Evolutionary conservation across 345 rosid genomes (phyloP), one percentile per base, ranked within the genome.

Genomic region (Sapria himalayana): DNA sequence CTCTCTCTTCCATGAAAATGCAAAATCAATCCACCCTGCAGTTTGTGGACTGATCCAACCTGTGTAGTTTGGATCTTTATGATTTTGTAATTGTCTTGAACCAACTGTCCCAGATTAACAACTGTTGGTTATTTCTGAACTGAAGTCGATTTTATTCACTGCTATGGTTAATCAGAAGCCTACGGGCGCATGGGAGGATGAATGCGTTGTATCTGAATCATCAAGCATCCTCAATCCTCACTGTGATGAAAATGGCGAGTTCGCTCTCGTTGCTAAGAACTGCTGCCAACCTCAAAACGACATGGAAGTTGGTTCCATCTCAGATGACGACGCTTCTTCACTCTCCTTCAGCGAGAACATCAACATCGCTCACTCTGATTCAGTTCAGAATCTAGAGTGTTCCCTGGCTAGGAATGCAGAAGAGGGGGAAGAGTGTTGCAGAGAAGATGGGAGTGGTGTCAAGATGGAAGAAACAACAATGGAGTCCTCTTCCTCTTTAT

Each of bases 401-500:
- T 56, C 41, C 58, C 52, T 57, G 5, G 41, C 22, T 32, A 48
- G 35, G 43, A 48, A 45, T 29, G 50, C 58, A 38, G 67, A 72
- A 33, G 63, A 59, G 32, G 51, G 69, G 49, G 89, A 76, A 53
- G 93, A 69, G 41, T 65, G 60, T 73, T 76, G 92, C 82, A 79
- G 71, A 60, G 95, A 82, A 56, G 93, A 82, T 50, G 75, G 64
- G 35, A 79, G 95, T 58, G n/a, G n/a, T n/a, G 66, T 82, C 25
- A 91, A 79, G 60, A 60, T 50, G 58, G 86, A 65, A 51, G 81
- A 63, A 42, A 46, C 63, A 43, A 49, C 51, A 20, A 55, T 51
- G 54, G 46, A 58, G 27, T 52, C 65, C 40, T 43, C n/a, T 53
- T 40, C 51, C 1, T n/a, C n/a, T n/a, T 18, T 38, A 9, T 47